These are phyloP conservation scores for Salix caprea DNA, from an alignment of 345 rosid genomes.

Conservation along the genomic window DNA sequence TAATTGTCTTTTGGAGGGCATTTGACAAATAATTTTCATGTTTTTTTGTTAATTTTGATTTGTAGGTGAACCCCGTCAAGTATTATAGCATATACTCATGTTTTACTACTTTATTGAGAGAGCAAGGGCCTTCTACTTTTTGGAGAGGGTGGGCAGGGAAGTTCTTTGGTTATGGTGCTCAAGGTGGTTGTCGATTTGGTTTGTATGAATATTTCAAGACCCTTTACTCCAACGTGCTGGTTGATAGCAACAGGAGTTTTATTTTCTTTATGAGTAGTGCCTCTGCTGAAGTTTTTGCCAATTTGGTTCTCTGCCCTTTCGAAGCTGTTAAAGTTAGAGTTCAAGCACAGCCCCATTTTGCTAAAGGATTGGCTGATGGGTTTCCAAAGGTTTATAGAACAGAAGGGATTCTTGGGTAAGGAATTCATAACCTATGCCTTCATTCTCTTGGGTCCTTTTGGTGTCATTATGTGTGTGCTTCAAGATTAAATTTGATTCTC, in stretches of 20 bases:
- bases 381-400: conserved; percentile 47
- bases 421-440: neutral
- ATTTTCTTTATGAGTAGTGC: conserved; percentile 66
- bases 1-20: too few relatives aligned
- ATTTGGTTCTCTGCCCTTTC: conserved; percentile 56
- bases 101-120: conserved; percentile 43
- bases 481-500: neutral
- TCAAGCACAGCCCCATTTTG: conserved; percentile 56
- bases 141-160: conserved; percentile 68
- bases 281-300: conserved; percentile 58
- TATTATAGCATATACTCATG: conserved; percentile 43
- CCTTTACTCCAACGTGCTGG: conserved; percentile 42
- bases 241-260: conserved; percentile 36
- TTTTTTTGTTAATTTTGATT: neutral
- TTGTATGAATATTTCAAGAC: conserved; percentile 56
- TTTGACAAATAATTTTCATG: too few relatives aligned
- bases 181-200: conserved; percentile 64
- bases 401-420: conserved; percentile 54
- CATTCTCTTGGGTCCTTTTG: neutral
- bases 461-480: neutral
- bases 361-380: conserved; percentile 57
- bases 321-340: conserved; percentile 60
- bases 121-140: conserved; percentile 47
- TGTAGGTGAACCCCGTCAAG: conserved; percentile 52
- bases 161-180: conserved; percentile 57